A percentile compares a stretch with the other conserved stretches of the same genome.
These are phyloP conservation scores for Cardiospermum halicacabum DNA, from an alignment of 345 rosid species.

Conservation along the genomic window DNA sequence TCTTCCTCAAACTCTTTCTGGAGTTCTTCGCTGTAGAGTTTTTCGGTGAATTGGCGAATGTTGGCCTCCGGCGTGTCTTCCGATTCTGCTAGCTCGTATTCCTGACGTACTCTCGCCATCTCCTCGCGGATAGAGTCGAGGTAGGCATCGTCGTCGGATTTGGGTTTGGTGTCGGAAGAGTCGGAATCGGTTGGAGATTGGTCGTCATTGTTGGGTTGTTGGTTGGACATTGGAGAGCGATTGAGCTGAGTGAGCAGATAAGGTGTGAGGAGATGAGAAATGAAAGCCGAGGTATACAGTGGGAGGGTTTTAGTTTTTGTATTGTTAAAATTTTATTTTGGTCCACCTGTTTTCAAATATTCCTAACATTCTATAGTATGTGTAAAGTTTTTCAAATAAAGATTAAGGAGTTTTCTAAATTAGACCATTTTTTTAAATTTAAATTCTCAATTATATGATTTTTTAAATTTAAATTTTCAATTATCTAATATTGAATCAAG, in stretches of 20 bases:
- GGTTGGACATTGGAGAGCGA: slow-evolving; percentile 30
- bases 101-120: slow-evolving; percentile 35
- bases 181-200: slow-evolving; percentile 13
- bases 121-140: slow-evolving; percentile 8
- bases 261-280: neutral
- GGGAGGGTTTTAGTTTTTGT: neutral
- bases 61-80: slow-evolving; percentile 47
- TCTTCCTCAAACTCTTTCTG: slow-evolving; percentile 45
- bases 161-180: slow-evolving; percentile 11
- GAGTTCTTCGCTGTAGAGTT: slow-evolving; percentile 34
- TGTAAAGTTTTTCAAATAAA: no score
- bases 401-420: no score
- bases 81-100: slow-evolving; percentile 31
- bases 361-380: no score
- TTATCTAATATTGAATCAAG: no score
- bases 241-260: slow-evolving; percentile 13
- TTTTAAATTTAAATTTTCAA: no score
- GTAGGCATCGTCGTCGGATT: slow-evolving; percentile 32
- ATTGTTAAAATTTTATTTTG: no score
- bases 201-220: slow-evolving; percentile 20
- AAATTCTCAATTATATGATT: no score
- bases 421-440: no score
- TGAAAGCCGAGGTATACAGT: neutral
- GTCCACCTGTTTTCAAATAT: no score
- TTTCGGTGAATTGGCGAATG: slow-evolving; percentile 36